Evolutionary conservation across 2,329 filamentous ascomycete genomes (phyloP).

Genomic region (Lasiodiplodia theobromae): DNA sequence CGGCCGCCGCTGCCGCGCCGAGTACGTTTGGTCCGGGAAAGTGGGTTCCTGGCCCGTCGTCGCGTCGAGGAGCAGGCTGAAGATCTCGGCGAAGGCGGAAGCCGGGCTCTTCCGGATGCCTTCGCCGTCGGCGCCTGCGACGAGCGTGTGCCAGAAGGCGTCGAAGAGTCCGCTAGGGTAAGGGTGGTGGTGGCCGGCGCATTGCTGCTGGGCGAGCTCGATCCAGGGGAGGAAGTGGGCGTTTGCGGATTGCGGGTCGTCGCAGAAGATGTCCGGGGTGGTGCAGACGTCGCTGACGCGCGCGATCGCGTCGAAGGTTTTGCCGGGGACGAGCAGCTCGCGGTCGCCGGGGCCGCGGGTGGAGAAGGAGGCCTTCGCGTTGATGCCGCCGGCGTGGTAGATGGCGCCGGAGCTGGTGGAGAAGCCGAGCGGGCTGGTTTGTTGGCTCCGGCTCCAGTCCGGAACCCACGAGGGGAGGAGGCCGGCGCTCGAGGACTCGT

Average conservation of each 20-base stretch:
- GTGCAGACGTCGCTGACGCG: background rate
- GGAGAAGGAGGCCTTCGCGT: background rate
- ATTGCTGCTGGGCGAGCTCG: constrained; percentile 21
- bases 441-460: constrained; percentile 36
- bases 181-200: background rate
- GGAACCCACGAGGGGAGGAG: constrained; percentile 38
- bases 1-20: constrained; percentile 31
- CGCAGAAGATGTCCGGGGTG: constrained; percentile 32
- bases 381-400: constrained; percentile 33
- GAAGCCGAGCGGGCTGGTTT: constrained; percentile 36
- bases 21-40: constrained; percentile 36
- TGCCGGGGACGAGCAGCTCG: background rate
- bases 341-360: too few relatives aligned
- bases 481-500: constrained; percentile 10
- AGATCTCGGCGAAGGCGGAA: constrained; percentile 36
- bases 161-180: constrained; percentile 34
- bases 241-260: constrained; percentile 30
- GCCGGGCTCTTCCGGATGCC: constrained; percentile 29
- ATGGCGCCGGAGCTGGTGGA: constrained; percentile 35
- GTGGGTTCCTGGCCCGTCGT: constrained; percentile 32
- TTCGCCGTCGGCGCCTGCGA: constrained; percentile 35
- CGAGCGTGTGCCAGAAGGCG: constrained; percentile 37
- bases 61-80: constrained; percentile 37
- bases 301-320: background rate
- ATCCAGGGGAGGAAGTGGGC: constrained; percentile 31